Percentiles rank a stretch among this genome's conserved stretches.
These are phyloP conservation scores for Aspergillus sp. DNA, from an alignment of 2,329 filamentous ascomycete species.

Conservation along the genomic window DNA sequence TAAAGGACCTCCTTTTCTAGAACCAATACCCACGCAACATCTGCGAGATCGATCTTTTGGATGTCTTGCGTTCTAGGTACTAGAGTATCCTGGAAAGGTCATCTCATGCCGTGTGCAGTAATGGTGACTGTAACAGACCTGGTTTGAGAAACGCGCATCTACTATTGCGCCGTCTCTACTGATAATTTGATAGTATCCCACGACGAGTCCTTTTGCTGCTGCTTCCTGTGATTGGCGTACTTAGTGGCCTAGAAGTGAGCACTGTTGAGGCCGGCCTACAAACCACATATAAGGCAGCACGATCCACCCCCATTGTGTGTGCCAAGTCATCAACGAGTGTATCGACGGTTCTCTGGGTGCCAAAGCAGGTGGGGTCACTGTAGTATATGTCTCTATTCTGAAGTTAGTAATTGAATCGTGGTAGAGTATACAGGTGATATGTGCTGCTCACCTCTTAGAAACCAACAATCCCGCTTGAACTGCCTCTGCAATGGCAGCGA, in stretches of 20 bases:
- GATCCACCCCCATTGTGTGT: slow-evolving; percentile 58
- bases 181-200: slow-evolving; percentile 35
- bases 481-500: slow-evolving; percentile 57
- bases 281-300: slow-evolving; percentile 60
- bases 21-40: slow-evolving; percentile 60
- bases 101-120: not conserved
- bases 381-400: slow-evolving; percentile 62
- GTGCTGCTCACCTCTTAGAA: slow-evolving; percentile 56
- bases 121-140: slow-evolving; percentile 19
- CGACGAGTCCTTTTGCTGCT: slow-evolving; percentile 47
- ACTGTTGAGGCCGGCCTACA: not conserved
- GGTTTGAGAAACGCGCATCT: slow-evolving; percentile 42
- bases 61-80: slow-evolving; percentile 52
- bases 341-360: slow-evolving; percentile 59
- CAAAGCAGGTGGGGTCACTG: slow-evolving; percentile 60
- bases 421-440: not conserved
- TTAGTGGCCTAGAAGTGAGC: too few species aligned
- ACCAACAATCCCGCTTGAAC: slow-evolving; percentile 51
- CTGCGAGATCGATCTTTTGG: slow-evolving; percentile 48
- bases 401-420: not conserved
- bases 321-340: slow-evolving; percentile 63
- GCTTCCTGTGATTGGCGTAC: slow-evolving; percentile 35
- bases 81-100: slow-evolving; percentile 51
- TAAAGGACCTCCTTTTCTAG: slow-evolving; percentile 63
- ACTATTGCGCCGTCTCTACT: slow-evolving; percentile 28